Evolutionary conservation across 352 stramenopile genomes (phyloP), one percentile per base, ranked within the genome.

Genomic region (Sclerospora graminicola): DNA sequence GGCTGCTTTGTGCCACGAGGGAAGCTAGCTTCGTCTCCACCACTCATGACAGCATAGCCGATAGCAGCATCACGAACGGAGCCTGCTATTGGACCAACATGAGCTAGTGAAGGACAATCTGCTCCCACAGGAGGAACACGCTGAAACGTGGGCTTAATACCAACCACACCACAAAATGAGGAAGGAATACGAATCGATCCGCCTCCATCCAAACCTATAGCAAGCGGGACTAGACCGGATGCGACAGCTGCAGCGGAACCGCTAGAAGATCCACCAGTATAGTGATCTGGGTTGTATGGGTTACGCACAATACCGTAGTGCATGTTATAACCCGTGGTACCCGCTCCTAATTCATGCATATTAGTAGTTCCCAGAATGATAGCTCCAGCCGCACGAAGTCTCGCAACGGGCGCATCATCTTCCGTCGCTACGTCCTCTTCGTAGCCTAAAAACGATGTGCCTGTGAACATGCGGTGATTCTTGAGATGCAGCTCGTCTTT

Each of bases 121-220:
- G 59, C 41, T 11, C 66, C 63, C 29, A 84, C 35, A n/a, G 69
- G 67, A 28, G 80, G 75, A 36, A 91, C 57, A 7, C 82, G 72
- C 41, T 74, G 59, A 49, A 89, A 96, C 14, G 77, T 94, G 7
- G 84, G 72, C 34, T 94, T 94, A 35, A 97, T 59, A 4, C 89
- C 89, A 13, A 96, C 77, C 14, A 95, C 61, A 21, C 88, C 86
- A 50, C 75, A 96, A 23, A 96, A 48, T n/a, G 57, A 58, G 4
- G 84, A 73, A n/a, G 90, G 90, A 28, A 96, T 89, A 1, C 88
- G 83, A 46, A 97, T 91, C 1, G 80, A 95, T 8, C 88, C 90
- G 8, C 87, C 88, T 23, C 80, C 85, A 58, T 97, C 90, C 10
- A 82, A 54, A 8, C 83, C 90, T 7, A 97, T 48, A 0, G 84